Evolutionary conservation across 2,329 filamentous ascomycete species (phyloP), one percentile per base, ranked within the genome.

Genomic region (Monascus ruber): DNA sequence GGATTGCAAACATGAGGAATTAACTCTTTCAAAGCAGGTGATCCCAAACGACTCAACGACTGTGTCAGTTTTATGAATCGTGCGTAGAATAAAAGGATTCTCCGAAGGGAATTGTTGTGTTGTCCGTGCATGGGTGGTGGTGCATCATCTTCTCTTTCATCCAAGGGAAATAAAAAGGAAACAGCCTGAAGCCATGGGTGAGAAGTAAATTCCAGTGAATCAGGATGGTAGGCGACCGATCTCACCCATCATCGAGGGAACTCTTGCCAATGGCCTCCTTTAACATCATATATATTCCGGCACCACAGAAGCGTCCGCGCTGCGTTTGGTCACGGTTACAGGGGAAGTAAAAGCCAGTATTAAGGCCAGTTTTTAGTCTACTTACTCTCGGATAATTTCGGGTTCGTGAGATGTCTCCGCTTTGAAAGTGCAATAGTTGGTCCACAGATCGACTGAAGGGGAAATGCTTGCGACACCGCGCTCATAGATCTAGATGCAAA

Each of bases 331-430:
- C 57, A 57, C 48, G 55, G 64, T 65, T 68, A 67, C 59, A 59
- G 76, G 80, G 76, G 70, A 74, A 74, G 78, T 73, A 72, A 29
- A 10, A 73, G 73, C 17, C 17, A 17, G 17, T 3, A 2, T 17
- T 17, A 73, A 79, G 80, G 79, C 59, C 59, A 64, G 60, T 72
- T 71, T 69, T 36, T 68, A 65, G 60, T 66, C 70, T 76, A 96
- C 91, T 96, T 94, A 98, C 91, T 96, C 91, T 94, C 91, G 82
- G 70, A 95, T 93, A 65, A 93, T 76, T 61, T 93, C 85, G 55
- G 85, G 77, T 60, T 94, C 87, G 68, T 98, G 91, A 52, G 85
- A 91, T 42, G 91, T 96, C 62, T 96, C 87, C 69, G 91, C 87
- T 65, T 96, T 96, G 77, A 96, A 96, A 55, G 81, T 77, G 70